Base-by-base conservation (phyloP, 306 rosid species). In the Pyrus pyrifolia region DNA sequence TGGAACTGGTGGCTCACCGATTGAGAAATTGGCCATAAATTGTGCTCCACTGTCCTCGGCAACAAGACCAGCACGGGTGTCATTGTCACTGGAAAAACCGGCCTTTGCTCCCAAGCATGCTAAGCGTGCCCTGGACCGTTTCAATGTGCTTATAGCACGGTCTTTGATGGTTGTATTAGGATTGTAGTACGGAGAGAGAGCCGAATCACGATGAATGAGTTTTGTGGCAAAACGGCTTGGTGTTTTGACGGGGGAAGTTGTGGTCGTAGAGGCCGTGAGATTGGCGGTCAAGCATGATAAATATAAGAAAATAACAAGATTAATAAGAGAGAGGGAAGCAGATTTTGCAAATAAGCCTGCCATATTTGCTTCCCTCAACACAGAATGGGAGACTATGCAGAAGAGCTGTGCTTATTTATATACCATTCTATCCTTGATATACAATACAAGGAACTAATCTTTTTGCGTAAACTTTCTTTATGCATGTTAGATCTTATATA, bases 1-100 rank as follows among this genome's bases (percentile, higher is more conserved):
- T 70, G 86, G 81, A 33, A 57, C 18, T 2, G 87, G 86, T 19
- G 89, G 87, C n/a, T 81, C 83, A 38, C 91, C 91, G 21, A 85
- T 57, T 33, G 91, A 85, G 80, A 85, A 8, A 51, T 81, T 85
- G 33, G 80, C 89, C 14, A 77, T 19, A 11, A 85, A 81, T 23
- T 4, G 22, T 8, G 74, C 4, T 38, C 64, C 60, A 49, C 6
- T 7, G 25, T 72, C 29, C 35, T 57, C 87, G 7, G 59, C 80
- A 68, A 71, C 44, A 60, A 75, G 45, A 21, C 5, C 21, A 11
- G 73, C 68, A 15, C 27, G 59, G 11, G 61, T 5, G 19, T 68
- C 85, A 59, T 51, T 65, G 4, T 25, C 70, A 25, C 52, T 10
- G 31, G 51, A 52, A 70, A 19, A 17, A 40, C 25, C 45, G 11